Percentiles rank a stretch among this genome's conserved stretches.
These are phyloP conservation scores for Ammopiptanthus mongolicus DNA, from an alignment of 306 rosid genomes.

Conservation along the genomic window DNA sequence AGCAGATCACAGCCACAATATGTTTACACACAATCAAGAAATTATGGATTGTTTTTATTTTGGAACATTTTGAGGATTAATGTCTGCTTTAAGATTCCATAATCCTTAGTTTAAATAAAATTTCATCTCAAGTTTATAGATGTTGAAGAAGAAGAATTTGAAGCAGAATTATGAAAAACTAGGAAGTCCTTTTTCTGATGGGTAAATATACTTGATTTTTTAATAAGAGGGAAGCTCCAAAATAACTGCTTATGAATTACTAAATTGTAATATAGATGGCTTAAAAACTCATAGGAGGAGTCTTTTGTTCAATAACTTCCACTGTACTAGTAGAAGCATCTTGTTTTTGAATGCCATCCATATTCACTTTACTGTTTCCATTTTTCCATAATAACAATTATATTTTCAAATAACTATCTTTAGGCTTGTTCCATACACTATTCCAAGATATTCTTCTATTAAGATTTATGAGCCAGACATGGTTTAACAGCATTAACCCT, in stretches of 20 bases:
- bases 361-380: neutral
- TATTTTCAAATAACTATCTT: neutral
- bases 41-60: neutral
- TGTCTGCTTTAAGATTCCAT: neutral
- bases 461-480: neutral
- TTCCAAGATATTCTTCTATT: neutral
- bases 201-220: neutral
- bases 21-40: neutral
- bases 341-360: neutral
- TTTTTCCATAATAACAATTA: neutral
- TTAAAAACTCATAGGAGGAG: neutral
- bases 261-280: neutral
- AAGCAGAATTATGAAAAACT: neutral
- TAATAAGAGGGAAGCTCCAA: neutral
- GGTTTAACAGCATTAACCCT: neutral
- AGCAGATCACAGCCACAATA: neutral
- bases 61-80: neutral
- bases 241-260: neutral
- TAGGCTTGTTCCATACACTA: neutral
- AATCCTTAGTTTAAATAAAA: neutral
- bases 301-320: neutral
- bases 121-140: neutral
- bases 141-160: neutral
- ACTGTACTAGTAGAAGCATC: neutral
- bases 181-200: neutral